Conservation (phyloP, 805 yeast genomes). For the Sungouiella blattae region DNA sequence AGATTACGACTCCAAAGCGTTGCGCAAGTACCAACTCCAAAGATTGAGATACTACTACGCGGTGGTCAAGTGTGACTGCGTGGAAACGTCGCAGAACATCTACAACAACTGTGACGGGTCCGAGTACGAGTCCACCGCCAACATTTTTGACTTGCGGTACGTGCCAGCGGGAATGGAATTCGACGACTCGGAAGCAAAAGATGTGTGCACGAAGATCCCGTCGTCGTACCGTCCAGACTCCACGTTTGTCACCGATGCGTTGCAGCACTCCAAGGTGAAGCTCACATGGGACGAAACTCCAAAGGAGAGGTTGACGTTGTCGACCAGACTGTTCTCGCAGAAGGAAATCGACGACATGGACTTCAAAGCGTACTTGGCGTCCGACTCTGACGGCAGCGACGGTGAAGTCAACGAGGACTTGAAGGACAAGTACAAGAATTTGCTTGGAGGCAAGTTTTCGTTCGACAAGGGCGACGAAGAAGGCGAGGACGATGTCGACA, state of each 20-base stretch:
- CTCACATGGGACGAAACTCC: slow-evolving; percentile 99
- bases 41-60: slow-evolving; percentile 92
- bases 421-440: slow-evolving; percentile 59
- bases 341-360: slow-evolving; percentile 89
- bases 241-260: slow-evolving; percentile 86
- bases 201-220: slow-evolving; percentile 69
- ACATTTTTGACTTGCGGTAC: slow-evolving; percentile 86
- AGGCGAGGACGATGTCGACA: slow-evolving; percentile 63
- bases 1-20: slow-evolving; percentile 79
- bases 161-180: slow-evolving; percentile 92
- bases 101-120: slow-evolving; percentile 91
- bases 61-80: slow-evolving; percentile 75
- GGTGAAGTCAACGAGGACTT: slow-evolving; percentile 33
- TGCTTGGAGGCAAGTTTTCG: slow-evolving; percentile 46
- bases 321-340: slow-evolving; percentile 80
- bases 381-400: slow-evolving; percentile 40
- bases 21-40: slow-evolving; percentile 89
- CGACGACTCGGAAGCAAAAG: slow-evolving; percentile 68
- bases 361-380: slow-evolving; percentile 86
- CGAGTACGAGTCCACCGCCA: slow-evolving; percentile 94
- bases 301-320: slow-evolving; percentile 70
- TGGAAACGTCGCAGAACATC: slow-evolving; percentile 66
- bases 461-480: slow-evolving; percentile 24
- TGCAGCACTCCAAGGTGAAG: slow-evolving; percentile 94
- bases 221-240: slow-evolving; percentile 70